A percentile compares a stretch with the other conserved stretches of the same genome.
These are phyloP conservation scores for Lipomyces sp. DNA, from an alignment of 805 yeast species.

Conservation along the genomic window DNA sequence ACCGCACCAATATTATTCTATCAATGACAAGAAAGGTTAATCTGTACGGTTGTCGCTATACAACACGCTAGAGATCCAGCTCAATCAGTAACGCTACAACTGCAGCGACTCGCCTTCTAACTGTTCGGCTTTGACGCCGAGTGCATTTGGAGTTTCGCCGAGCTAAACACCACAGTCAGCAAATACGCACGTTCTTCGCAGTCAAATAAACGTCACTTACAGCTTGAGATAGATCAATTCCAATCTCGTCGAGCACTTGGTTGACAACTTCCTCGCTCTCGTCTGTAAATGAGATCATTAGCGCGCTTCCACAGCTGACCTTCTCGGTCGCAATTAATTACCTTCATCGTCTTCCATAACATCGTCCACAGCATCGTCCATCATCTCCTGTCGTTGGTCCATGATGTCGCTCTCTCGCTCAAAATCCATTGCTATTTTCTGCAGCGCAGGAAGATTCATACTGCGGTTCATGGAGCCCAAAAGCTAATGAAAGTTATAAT, in stretches of 20 bases:
- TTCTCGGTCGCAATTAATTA: neutral
- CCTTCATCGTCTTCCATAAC: constrained; percentile 88
- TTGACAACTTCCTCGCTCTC: constrained; percentile 55
- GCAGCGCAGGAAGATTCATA: constrained; percentile 89
- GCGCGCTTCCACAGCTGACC: neutral
- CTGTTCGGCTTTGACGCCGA: constrained; percentile 15
- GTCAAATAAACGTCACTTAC: constrained; percentile 11
- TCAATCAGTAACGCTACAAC: constrained; percentile 2
- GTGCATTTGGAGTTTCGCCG: constrained; percentile 50
- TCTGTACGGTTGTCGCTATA: neutral
- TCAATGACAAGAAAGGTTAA: neutral
- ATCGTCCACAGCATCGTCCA: constrained; percentile 97
- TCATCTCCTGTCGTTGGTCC: constrained; percentile 99
- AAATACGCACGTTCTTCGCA: neutral
- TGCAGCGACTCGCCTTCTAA: constrained; percentile 26
- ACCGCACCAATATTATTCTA: neutral
- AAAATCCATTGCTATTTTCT: constrained; percentile 91
- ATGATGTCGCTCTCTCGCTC: constrained; percentile 91
- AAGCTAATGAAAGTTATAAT: constrained; percentile 44
- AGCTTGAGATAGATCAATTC: constrained; percentile 71
- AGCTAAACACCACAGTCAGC: constrained; percentile 36
- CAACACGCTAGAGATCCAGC: neutral
- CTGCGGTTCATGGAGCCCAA: constrained; percentile 84
- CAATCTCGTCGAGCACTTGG: constrained; percentile 93
- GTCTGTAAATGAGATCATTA: constrained; percentile 20